A percentile compares a stretch with the other conserved stretches of the same genome.
Conservation (phyloP, 352 stramenopile genomes). For the Pythium aristosporum region DNA sequence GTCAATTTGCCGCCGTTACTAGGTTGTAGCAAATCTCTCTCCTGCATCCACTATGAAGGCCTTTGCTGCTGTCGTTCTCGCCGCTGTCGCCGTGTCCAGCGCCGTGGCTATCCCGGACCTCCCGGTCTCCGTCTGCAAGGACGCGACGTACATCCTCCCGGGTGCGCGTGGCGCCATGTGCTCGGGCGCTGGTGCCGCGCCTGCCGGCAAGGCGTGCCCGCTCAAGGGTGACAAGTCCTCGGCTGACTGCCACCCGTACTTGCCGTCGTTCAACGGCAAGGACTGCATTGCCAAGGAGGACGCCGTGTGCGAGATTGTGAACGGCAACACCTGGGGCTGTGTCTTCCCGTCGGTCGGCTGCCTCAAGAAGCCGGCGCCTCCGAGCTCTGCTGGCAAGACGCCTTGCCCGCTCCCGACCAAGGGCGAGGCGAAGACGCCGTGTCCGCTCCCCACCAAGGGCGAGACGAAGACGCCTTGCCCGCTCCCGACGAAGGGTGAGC, state of each 20-base stretch:
- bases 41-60: conserved; percentile 20
- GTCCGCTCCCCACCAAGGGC: conserved; percentile 3
- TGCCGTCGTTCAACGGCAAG: conserved; percentile 37
- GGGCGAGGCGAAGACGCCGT: conserved; percentile 9
- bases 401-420: conserved; percentile 14
- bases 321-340: conserved; percentile 19
- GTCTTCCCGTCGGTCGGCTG: conserved; percentile 7
- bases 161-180: conserved; percentile 42
- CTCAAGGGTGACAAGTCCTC: conserved; percentile 38
- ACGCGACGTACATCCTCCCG: conserved; percentile 54
- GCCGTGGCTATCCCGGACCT: conserved; percentile 17
- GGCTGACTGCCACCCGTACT: conserved; percentile 37
- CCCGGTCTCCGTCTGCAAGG: conserved; percentile 33
- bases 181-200: conserved; percentile 35
- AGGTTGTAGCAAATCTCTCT: conserved; percentile 19
- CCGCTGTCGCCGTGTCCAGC: conserved; percentile 21
- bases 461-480: conserved; percentile 9
- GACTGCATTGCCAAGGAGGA: conserved; percentile 26
- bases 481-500: conserved; percentile 2
- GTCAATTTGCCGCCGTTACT: conserved; percentile 26
- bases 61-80: conserved; percentile 16
- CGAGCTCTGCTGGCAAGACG: conserved; percentile 1
- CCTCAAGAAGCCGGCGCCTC: neutral
- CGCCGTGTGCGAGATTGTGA: conserved; percentile 40
- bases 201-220: conserved; percentile 41